Conservation (phyloP, 2,329 filamentous ascomycete species). For the Rachicladosporium sp. region DNA sequence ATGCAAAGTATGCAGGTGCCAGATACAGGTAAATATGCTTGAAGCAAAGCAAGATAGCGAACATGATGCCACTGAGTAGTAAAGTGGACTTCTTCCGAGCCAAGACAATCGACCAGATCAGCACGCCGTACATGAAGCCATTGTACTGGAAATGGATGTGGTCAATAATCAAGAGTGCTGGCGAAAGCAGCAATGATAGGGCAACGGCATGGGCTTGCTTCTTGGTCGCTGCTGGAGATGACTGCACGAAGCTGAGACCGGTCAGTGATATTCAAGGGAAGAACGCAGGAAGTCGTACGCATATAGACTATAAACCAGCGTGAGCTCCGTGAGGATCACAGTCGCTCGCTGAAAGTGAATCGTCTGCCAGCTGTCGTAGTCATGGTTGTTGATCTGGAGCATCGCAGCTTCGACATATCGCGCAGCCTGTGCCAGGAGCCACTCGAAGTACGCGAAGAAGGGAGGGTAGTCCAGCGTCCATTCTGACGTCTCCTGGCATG, state of each 20-base stretch:
- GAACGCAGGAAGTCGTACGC: conserved; percentile 38
- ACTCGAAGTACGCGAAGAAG: conserved; percentile 97
- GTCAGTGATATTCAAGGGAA: conserved; percentile 2
- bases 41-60: conserved; percentile 76
- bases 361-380: conserved; percentile 86
- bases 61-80: conserved; percentile 67
- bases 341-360: conserved; percentile 86
- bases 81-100: conserved; percentile 64
- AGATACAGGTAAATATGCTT: conserved; percentile 98
- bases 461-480: conserved; percentile 99
- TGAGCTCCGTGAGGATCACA: conserved; percentile 73
- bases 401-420: conserved; percentile 66
- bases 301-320: conserved; percentile 72
- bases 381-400: conserved; percentile 67
- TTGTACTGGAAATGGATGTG: conserved; percentile 99
- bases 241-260: conserved; percentile 56
- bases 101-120: conserved; percentile 75
- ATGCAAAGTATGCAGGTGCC: conserved; percentile 90
- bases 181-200: conserved; percentile 79
- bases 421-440: conserved; percentile 72
- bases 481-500: conserved; percentile 70
- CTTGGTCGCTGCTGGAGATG: conserved; percentile 52
- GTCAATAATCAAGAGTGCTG: conserved; percentile 90
- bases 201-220: conserved; percentile 74
- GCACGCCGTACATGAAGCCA: conserved; percentile 83